Conservation (phyloP, 305 asterid species). For the Fraxinus xanthoxyloides region DNA sequence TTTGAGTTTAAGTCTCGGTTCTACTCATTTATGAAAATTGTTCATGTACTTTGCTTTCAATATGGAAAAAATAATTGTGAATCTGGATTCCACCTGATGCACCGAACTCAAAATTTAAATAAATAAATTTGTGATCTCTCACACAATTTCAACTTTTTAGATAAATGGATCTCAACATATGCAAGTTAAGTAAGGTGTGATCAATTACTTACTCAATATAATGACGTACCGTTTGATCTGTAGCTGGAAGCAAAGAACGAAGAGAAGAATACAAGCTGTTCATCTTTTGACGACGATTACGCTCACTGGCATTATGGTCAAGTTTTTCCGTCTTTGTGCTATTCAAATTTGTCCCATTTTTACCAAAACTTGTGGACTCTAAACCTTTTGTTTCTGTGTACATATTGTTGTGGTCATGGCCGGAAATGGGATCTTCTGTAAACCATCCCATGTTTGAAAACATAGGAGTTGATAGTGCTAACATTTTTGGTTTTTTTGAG, state of each 20-base stretch:
- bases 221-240: slow-evolving; percentile 16
- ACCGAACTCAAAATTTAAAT: neutral
- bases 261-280: slow-evolving; percentile 24
- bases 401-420: neutral
- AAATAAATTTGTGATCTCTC: neutral
- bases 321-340: slow-evolving; percentile 1
- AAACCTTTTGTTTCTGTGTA: neutral
- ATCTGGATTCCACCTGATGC: neutral
- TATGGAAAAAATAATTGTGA: neutral
- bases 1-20: neutral
- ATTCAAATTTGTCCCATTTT: neutral
- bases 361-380: neutral
- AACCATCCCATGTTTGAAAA: neutral
- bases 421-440: neutral
- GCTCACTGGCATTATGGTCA: slow-evolving; percentile 22
- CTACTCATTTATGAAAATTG: neutral
- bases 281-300: slow-evolving; percentile 22
- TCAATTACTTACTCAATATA: neutral
- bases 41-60: neutral
- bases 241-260: slow-evolving; percentile 23
- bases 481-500: neutral
- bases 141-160: neutral
- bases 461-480: neutral
- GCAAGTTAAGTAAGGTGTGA: neutral
- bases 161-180: neutral